A percentile compares a stretch with the other conserved stretches of the same genome.
phyloP scores from a whole-genome alignment of 257 asterid species.

The Solanum piurae region DNA sequence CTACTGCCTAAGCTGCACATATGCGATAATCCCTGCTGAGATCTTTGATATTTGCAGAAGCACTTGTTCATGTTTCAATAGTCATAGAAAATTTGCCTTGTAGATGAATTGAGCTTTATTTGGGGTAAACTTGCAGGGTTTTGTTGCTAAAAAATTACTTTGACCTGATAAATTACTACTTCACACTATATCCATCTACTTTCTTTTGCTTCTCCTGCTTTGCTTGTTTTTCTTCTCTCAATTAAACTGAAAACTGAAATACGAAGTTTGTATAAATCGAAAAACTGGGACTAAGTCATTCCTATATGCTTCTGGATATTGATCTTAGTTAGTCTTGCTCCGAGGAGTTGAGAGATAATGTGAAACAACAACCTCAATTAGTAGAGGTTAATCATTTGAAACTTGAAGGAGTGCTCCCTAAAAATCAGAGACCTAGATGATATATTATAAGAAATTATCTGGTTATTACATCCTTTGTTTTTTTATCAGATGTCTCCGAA shows the following conservation, averaged over 20 bases:
- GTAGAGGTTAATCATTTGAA: not conserved
- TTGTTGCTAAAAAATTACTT: not conserved
- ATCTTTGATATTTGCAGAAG: not conserved
- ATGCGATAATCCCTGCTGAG: not conserved
- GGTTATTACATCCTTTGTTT: not conserved
- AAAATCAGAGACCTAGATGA: not conserved
- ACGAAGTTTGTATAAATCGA: not conserved
- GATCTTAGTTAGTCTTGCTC: not conserved
- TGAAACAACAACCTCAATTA: not conserved
- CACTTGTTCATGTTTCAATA: not conserved
- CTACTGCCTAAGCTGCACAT: not conserved
- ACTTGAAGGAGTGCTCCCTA: not conserved
- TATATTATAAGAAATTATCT: not conserved
- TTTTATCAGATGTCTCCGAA: not conserved
- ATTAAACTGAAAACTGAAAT: not conserved
- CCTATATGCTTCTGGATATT: not conserved
- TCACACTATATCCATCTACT: not conserved
- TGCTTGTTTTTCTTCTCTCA: not conserved
- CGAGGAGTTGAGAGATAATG: not conserved
- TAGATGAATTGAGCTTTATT: not conserved
- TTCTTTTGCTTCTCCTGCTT: not conserved
- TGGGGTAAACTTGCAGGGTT: not conserved
- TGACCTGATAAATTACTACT: not conserved
- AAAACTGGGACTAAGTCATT: not conserved
- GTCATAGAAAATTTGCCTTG: not conserved